Base-by-base conservation (phyloP, 805 yeast genomes). In the Tetrapisispora pingtungensis region DNA sequence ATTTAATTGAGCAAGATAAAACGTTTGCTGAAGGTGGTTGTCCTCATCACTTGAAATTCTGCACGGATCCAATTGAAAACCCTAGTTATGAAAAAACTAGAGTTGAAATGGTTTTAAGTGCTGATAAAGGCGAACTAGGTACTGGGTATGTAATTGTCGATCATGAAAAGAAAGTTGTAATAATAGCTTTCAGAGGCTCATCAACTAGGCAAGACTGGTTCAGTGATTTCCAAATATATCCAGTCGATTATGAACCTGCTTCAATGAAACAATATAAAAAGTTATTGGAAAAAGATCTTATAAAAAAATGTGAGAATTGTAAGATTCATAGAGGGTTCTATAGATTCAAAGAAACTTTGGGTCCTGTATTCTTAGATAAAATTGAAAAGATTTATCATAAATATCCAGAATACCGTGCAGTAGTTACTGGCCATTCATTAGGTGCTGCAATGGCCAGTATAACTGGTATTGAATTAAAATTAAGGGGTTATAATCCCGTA, bases 371-470 rank as follows among this genome's bases (percentile, higher is more conserved):
- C 30, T 56, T 74, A 31, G 49, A 62, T 10, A 60, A 55, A 7
- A 63, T 80, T 1, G 52, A 61, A 13, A 48, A 52, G 1, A 52
- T 71, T 17, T 57, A 64, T 18, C 46, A 58, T 10, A 53, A 65
- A 17, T 62, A 71, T 53, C 74, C 78, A 0, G 71, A 68, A 20
- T 81, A 78, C 56, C 57, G 67, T 18, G 46, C 82, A 4, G 68
- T 74, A 1, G 69, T 81, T 1, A 66, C 79, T 1, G 94, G 94
- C 0, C 95, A 85, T 61, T 84, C 93, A 0, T 61, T 84, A 35
- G 89, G 88, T 3, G 94, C 81, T 7, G 88, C 89, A 0, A 59
- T 81, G 42, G 81, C 88, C 1, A 62, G 70, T 4, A 61, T 84
- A 30, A 71, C 76, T 8, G 90, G 83, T 0, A 67, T 78, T 19